Base-by-base conservation (phyloP, 2,329 filamentous ascomycete genomes). In the Phialocephala sp. region DNA sequence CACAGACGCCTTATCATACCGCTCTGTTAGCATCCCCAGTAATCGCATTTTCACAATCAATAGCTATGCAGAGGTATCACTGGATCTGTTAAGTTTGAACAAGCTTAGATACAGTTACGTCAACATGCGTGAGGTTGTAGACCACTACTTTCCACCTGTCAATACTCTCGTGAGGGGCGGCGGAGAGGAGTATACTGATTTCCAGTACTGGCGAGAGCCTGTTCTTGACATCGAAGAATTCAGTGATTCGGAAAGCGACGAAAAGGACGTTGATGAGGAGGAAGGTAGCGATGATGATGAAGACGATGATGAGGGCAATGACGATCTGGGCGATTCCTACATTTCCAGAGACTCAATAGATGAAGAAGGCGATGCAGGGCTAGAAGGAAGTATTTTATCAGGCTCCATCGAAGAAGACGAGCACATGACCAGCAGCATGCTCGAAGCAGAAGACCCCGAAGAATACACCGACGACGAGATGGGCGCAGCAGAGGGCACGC, bases 1-100 rank as follows among this genome's bases (percentile, higher is more conserved):
- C 64, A 99, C 96, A 0, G 96, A 99, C 77, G 95, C 97, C 62
- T 87, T 99, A 66, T 97, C 92, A 60, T 99, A 99, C 77, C 91
- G 95, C 66, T 95, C 92, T 5, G 95, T 99, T 62, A 96, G 97
- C 76, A 97, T 99, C 47, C 95, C 95, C 0, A 90, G 91, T 60
- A 96, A 91, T 27, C 87, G 95, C 61, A 99, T 99, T 72, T 99
- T 99, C 79, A 97, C 95, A 18, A 99, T 99, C 83, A 99, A 99
- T 79, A 95, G 92, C 62, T 97, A 98, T 75, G 94, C 94, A 0
- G 95, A 99, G 78, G 94, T 99, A 36, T 94, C 91, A 35, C 82
- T 99, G 24, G 94, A 98, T 76, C 82, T 99, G 54, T 82, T 98
- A 52, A 94, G 89, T 68, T 84, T 98, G 62, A 97, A 97, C 80